Percentiles rank a stretch among this genome's conserved stretches.
These are phyloP conservation scores for Quillaja saponaria DNA, from an alignment of 306 rosid species.

Conservation along the genomic window DNA sequence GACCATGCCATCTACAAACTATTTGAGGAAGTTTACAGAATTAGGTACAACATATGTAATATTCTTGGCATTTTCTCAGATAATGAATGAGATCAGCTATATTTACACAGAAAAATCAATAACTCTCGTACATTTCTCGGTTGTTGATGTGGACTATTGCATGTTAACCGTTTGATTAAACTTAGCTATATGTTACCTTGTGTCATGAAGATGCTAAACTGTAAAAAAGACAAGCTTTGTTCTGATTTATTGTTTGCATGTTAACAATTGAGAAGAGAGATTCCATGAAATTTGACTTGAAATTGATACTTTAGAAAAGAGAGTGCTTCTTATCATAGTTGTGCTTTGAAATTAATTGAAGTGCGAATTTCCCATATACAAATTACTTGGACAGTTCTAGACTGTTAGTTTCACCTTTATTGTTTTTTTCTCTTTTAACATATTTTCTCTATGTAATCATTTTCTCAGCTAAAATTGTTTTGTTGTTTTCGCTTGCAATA, in stretches of 20 bases:
- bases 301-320: background rate
- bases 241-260: no score
- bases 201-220: no score
- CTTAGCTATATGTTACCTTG: no score
- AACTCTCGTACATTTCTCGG: no score
- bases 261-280: background rate
- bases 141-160: no score
- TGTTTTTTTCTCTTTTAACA: slow-evolving; percentile 11
- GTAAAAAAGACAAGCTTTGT: no score
- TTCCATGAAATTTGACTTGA: slow-evolving; percentile 6
- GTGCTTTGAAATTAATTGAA: slow-evolving; percentile 11
- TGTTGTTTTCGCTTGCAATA: slow-evolving; percentile 8
- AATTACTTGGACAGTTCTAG: slow-evolving; percentile 9
- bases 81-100: no score
- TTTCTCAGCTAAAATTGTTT: slow-evolving; percentile 8
- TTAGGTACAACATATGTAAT: no score
- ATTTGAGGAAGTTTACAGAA: background rate
- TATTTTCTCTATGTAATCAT: slow-evolving; percentile 26
- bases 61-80: no score
- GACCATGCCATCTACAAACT: background rate
- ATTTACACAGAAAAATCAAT: no score
- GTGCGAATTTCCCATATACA: background rate
- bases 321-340: background rate
- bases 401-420: background rate
- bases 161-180: no score